phyloP scores from a whole-genome alignment of 768 basidiomycete genomes.

The Pleurotus citrinopileatus region DNA sequence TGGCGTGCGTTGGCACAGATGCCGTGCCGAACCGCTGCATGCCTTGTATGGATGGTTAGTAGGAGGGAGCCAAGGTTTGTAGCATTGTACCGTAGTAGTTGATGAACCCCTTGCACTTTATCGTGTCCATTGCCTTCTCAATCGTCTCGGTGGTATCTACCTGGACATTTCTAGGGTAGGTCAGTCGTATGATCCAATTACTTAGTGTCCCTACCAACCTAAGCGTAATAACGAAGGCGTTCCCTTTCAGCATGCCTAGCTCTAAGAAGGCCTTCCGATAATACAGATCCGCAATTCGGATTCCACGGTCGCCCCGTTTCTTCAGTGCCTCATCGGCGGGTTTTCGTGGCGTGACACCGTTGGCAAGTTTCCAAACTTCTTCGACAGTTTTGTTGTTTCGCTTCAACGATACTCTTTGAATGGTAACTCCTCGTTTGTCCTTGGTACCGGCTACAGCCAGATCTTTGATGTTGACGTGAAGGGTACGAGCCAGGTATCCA shows the following conservation, averaged over 20 bases:
- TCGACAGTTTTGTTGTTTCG: constrained; percentile 76
- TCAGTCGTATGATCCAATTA: neutral
- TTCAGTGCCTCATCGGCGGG: constrained; percentile 54
- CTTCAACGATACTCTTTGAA: constrained; percentile 83
- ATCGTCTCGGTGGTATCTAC: constrained; percentile 70
- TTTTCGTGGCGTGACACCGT: constrained; percentile 59
- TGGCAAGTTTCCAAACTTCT: constrained; percentile 81
- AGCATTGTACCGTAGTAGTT: constrained; percentile 84
- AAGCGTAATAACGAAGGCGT: constrained; percentile 91
- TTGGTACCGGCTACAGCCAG: constrained; percentile 94
- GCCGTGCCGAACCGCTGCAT: constrained; percentile 99
- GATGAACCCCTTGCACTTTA: constrained; percentile 88
- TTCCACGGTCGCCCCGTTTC: constrained; percentile 84
- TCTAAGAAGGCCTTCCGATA: constrained; percentile 84
- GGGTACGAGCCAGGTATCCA: constrained; percentile 67
- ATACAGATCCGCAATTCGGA: constrained; percentile 83
- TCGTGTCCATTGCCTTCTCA: constrained; percentile 69
- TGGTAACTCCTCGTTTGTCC: constrained; percentile 96
- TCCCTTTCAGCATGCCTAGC: constrained; percentile 95
- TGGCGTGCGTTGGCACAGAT: constrained; percentile 90
- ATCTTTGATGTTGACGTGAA: constrained; percentile 79
- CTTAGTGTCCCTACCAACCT: constrained; percentile 48
- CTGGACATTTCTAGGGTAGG: constrained; percentile 69
- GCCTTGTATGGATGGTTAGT: constrained; percentile 42
- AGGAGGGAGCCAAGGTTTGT: no score